Base-by-base conservation (phyloP, 495 filamentous ascomycete genomes). In the Penicillium arizonense region DNA sequence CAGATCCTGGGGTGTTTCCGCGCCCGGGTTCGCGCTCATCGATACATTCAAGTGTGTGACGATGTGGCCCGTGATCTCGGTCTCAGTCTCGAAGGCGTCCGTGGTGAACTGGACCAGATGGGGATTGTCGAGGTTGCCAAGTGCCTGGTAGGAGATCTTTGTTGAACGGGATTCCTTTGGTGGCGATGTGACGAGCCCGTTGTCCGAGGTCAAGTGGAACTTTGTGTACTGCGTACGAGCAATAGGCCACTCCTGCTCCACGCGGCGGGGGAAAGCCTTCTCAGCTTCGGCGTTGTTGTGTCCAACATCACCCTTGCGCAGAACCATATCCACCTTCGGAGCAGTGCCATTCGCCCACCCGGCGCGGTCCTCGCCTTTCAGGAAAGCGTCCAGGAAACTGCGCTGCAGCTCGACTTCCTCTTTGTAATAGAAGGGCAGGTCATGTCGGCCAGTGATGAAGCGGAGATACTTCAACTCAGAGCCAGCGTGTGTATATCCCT, bases 371-470 rank as follows among this genome's bases (percentile, higher is more conserved):
- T 86, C 71, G 6, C 75, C 82, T 57, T 84, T 86, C 23, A 89
- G 75, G 59, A 88, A 89, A 0, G 85, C 86, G 52, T 85, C 79
- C 2, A 88, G 69, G 56, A 89, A 88, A 51, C 77, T 82, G 30
- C 72, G 74, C 59, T 89, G 85, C 0, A 89, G 24, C 51, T 85
- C 78, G 3, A 85, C 84, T 48, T 86, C 80, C 35, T 86, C 81
- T 3, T 74, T 55, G 53, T 86, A 87, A 67, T 87, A 89, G 67
- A 89, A 88, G 0, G 86, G 86, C 6, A 89, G 71, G 57, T 89
- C 85, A 56, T 89, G 86, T 0, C 86, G 77, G 10, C 85, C 86
- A 0, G 79, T 83, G 55, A 88, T 84, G 60, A 87, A 84, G 9
- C 84, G 77, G 4, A 87, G 67, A 53, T 84, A 87, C 62, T 88